Percentiles rank a stretch among this genome's conserved stretches.
These are phyloP conservation scores for Penicillium sp. DNA, from an alignment of 2,329 filamentous ascomycete species.

Conservation along the genomic window DNA sequence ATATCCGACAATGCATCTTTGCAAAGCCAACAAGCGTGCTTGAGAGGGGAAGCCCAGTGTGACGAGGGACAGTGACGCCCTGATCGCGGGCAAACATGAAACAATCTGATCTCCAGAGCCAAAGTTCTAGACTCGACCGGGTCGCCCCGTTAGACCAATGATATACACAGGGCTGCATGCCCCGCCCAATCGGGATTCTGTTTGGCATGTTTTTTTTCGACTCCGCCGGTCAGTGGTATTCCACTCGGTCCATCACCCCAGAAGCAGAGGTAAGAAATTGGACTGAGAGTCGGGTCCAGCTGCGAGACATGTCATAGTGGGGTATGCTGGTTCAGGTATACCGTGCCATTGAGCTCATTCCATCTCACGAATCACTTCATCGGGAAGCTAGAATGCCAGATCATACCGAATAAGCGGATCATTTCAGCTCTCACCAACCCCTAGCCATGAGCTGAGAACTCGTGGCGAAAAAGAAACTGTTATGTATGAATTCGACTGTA, in stretches of 20 bases:
- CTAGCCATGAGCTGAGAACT: no score
- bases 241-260: conserved; percentile 13
- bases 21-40: background rate
- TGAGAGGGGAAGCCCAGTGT: background rate
- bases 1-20: background rate
- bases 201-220: conserved; percentile 1
- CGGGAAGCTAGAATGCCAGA: background rate
- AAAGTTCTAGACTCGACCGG: conserved; percentile 5
- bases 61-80: background rate
- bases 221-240: conserved; percentile 11
- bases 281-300: background rate
- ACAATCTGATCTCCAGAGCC: conserved; percentile 3
- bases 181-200: conserved; percentile 1
- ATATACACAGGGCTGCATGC: background rate
- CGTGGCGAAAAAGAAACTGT: no score
- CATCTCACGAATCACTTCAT: background rate
- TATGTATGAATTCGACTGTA: no score
- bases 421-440: no score
- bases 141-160: background rate
- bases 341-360: background rate
- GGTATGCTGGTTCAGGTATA: background rate
- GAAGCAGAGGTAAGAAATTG: conserved; percentile 1
- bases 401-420: background rate
- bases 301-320: background rate
- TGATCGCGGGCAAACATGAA: conserved; percentile 1